Evolutionary conservation across 1,284 basidiomycete genomes (phyloP), one percentile per base, ranked within the genome.

Genomic region (Sphaerobolus stellatus): DNA sequence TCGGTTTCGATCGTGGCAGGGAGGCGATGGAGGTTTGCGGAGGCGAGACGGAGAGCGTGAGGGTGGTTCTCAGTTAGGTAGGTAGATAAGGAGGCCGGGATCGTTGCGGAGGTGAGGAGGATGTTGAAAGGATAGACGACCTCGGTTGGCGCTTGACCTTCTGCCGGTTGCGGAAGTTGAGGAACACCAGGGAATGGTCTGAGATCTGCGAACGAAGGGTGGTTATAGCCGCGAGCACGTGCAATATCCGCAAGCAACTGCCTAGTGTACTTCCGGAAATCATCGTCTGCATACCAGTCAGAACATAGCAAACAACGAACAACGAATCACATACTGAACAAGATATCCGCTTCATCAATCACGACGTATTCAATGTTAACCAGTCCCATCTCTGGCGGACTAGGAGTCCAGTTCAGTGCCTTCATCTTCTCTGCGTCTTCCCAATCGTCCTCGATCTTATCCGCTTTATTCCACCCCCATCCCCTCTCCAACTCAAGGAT

Each of bases 331-430:
- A 56, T 59, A 88, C 91, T 90, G 53, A 94, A 86, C n/a, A 94
- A 74, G 29, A 94, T 83, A 65, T 96, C 92, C 0, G 93, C 91
- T 66, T 96, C 92, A 60, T 95, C 92, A 2, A 94, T 75, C 1
- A 94, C 77, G 5, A 95, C 82, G 90, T 91, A 94, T 63, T 94
- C 89, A 1, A 94, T 74, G 44, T 80, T 77, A 49, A 75, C 76
- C 22, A 90, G 69, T 1, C 81, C 75, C 67, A 88, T 77, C 61
- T 82, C 77, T 1, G 81, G 77, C 44, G 77, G 69, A 7, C 74
- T 75, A 18, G 75, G 62, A 50, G 65, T 68, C 48, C 70, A 73
- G 38, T 64, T 68, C 33, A 66, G 61, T 16, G 29, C 34, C 14
- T 49, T 6, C 22, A 40, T 36, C 40, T 54, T 54, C 24, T 38